phyloP scores from a whole-genome alignment of 169 alveolate genomes.

The Plasmodium ovale region DNA sequence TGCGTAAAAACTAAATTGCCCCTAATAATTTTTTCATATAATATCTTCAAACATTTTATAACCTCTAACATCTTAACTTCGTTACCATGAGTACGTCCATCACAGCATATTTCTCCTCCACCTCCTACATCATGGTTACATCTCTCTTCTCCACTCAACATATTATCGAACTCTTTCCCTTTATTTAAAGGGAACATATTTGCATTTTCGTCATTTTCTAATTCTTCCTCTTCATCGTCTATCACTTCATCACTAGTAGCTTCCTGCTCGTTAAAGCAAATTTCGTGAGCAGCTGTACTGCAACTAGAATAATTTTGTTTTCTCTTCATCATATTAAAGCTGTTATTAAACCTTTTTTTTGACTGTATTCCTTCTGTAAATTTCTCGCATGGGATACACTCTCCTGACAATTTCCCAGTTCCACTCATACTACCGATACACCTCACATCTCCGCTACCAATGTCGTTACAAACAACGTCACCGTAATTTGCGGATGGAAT shows the following conservation, averaged over 20 bases:
- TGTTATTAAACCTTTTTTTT: constrained; percentile 1
- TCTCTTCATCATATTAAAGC: constrained; percentile 10
- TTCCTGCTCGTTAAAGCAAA: constrained; percentile 40
- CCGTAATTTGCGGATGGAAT: too few relatives aligned
- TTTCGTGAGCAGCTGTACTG: constrained; percentile 62
- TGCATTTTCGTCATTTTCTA: constrained; percentile 7
- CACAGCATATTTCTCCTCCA: background rate
- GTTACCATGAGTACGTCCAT: background rate
- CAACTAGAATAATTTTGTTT: constrained; percentile 63
- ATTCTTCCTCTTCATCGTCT: constrained; percentile 48
- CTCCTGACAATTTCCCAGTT: too few relatives aligned
- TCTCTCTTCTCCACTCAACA: background rate
- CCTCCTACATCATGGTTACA: background rate
- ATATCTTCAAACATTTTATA: constrained; percentile 29
- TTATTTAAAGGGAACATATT: constrained; percentile 1
- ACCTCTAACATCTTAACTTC: constrained; percentile 49
- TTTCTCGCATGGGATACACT: background rate
- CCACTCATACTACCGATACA: background rate
- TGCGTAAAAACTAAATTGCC: constrained; percentile 42
- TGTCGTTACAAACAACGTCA: background rate
- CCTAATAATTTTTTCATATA: constrained; percentile 42
- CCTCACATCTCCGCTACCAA: background rate
- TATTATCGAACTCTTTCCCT: background rate
- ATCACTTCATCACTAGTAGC: constrained; percentile 44
- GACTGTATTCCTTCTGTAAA: background rate